Evolutionary conservation across 768 basidiomycete genomes (phyloP).

Genomic region (Jaapia argillacea): DNA sequence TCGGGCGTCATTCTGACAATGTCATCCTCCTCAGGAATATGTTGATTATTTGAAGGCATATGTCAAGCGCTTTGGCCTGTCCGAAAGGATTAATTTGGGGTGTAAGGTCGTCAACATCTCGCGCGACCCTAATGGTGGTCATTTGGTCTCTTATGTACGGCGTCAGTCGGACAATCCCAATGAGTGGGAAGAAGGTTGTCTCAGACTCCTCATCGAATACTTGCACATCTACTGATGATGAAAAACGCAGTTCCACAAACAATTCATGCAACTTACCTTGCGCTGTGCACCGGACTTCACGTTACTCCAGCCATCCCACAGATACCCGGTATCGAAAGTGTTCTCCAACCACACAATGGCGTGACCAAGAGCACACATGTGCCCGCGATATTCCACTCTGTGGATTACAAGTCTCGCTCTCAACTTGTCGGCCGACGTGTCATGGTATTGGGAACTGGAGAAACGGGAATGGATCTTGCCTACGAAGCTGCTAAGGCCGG

Average conservation of each 20-base stretch:
- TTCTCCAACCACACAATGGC: slow-evolving; percentile 19
- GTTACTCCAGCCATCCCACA: slow-evolving; percentile 40
- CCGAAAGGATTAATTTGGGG: slow-evolving; percentile 24
- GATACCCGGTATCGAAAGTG: slow-evolving; percentile 37
- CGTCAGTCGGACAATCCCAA: slow-evolving; percentile 10
- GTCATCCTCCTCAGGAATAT: slow-evolving; percentile 26
- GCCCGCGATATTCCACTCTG: slow-evolving; percentile 35
- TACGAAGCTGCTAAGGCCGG: slow-evolving; percentile 39
- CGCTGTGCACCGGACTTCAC: slow-evolving; percentile 47
- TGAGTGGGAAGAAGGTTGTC: slow-evolving; percentile 23
- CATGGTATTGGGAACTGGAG: slow-evolving; percentile 49
- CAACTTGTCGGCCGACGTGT: slow-evolving; percentile 37
- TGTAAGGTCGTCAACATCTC: slow-evolving; percentile 29
- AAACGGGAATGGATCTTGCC: slow-evolving; percentile 55
- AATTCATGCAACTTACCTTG: slow-evolving; percentile 30
- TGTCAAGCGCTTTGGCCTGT: slow-evolving; percentile 30
- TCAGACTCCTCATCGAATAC: background rate
- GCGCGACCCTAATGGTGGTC: slow-evolving; percentile 22
- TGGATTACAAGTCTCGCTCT: slow-evolving; percentile 35
- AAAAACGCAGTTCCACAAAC: slow-evolving; percentile 14
- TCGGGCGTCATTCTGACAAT: background rate
- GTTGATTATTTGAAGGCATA: slow-evolving; percentile 41
- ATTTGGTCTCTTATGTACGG: slow-evolving; percentile 25
- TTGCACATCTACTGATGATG: slow-evolving; percentile 2
- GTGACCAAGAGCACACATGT: slow-evolving; percentile 10